phyloP scores from a whole-genome alignment of 495 filamentous ascomycete species.

The Annulohypoxylon moriforme region DNA sequence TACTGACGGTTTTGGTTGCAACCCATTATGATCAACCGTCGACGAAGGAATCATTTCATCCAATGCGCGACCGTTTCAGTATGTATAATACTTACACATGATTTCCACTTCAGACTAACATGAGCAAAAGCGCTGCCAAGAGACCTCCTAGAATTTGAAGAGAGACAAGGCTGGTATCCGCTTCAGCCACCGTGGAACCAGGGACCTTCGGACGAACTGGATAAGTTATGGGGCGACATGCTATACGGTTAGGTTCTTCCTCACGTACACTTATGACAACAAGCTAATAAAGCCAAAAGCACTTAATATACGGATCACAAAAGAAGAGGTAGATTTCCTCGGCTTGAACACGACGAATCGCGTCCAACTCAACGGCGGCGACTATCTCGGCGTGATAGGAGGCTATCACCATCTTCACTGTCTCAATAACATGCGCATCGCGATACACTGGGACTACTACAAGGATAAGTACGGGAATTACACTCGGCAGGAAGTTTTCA shows the following conservation, averaged over 20 bases:
- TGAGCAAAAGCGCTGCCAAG: background rate
- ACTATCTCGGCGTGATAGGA: conserved; percentile 2
- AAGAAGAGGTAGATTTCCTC: background rate
- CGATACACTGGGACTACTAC: conserved; percentile 5
- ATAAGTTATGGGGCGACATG: background rate
- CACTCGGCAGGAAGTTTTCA: background rate
- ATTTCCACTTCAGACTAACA: background rate
- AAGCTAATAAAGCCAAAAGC: background rate
- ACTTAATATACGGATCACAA: background rate
- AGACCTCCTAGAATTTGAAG: background rate
- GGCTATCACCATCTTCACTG: background rate
- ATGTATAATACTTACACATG: background rate
- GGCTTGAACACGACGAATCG: background rate
- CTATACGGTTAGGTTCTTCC: background rate
- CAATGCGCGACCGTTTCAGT: background rate
- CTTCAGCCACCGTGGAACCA: background rate
- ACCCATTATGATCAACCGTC: background rate
- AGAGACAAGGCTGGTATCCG: background rate
- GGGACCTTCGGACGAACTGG: background rate
- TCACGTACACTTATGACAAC: background rate
- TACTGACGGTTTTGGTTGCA: background rate
- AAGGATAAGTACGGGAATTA: background rate
- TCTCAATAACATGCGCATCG: conserved; percentile 2
- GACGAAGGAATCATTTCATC: background rate
- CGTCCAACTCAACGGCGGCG: background rate